Evolutionary conservation across 352 stramenopile genomes (phyloP), one percentile per base, ranked within the genome.

Genomic region (Pythium phragmitis): DNA sequence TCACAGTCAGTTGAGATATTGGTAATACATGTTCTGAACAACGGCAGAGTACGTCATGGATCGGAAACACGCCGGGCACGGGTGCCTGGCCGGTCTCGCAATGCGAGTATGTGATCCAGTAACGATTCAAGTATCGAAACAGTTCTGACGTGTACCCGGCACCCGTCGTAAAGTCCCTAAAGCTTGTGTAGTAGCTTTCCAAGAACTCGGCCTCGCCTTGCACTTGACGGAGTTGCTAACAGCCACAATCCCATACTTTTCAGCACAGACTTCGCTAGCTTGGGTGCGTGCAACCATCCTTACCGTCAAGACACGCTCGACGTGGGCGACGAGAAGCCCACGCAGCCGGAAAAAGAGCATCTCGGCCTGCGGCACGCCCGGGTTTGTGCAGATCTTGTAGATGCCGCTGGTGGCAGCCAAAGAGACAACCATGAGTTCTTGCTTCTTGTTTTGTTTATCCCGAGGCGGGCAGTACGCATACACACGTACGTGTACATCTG

Each of bases 361-460:
- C 50, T 96, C 87, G 0, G 83, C 87, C 49, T 96, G 87, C 21
- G 87, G 82, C 2, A 79, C 77, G 2, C 85, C 85, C 9, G 85
- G 87, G 50, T 91, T 93, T 8, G 87, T 96, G 53, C 87, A 96
- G 60, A 96, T 94, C 57, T 91, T 93, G 70, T 96, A 96, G 60
- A 96, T 91, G 28, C 83, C 82, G 39, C 82, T 92, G 41, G 26
- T 53, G 28, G 26, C 23, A 50, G 3, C 4, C 48, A 17, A 33
- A 3, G 42, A 57, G 6, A 37, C 26, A 30, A 30, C 26, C 26
- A 30, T 30, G 2, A 30, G 26, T 30, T 30, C 4, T 30, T 5
- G 26, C 4, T 30, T 30, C 4, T 30, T 5, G 26, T 30, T 30
- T 30, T 30, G 26, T 30, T 30, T 30, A 30, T 30, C 26, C 3